phyloP scores from a whole-genome alignment of 2,329 filamentous ascomycete species.

The Colletotrichum simmondsii region DNA sequence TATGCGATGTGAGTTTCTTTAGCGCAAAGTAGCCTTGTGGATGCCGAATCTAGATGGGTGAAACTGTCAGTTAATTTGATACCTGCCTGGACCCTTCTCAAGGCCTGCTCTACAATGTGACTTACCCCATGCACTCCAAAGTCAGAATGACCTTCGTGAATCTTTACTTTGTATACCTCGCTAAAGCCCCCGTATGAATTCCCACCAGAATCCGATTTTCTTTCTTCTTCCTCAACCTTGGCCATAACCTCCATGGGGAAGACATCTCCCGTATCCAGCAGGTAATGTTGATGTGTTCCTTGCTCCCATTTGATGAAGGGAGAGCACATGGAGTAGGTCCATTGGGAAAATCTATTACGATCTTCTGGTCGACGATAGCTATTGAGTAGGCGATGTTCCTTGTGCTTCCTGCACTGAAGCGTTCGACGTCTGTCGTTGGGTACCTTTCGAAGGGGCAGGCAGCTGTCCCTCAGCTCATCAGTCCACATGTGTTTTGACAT shows the following conservation, averaged over 20 bases:
- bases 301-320: constrained; percentile 1
- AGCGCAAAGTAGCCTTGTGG: constrained; percentile 18
- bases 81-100: no score
- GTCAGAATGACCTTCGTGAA: constrained; percentile 16
- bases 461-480: background rate
- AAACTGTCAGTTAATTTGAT: background rate
- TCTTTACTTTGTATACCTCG: constrained; percentile 19
- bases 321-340: constrained; percentile 10
- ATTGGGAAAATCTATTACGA: background rate
- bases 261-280: constrained; percentile 11
- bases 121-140: constrained; percentile 25
- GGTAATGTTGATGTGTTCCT: background rate
- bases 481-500: background rate
- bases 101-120: no score
- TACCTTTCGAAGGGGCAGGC: background rate
- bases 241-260: constrained; percentile 14
- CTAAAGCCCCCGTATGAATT: constrained; percentile 19
- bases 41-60: constrained; percentile 3
- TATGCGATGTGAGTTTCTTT: constrained; percentile 25
- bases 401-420: background rate
- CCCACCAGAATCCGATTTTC: background rate
- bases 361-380: background rate
- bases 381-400: background rate
- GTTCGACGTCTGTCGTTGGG: background rate
- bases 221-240: background rate